Base-by-base conservation (phyloP, 108 stramenopile genomes). In the Mediolabrus comicus region DNA sequence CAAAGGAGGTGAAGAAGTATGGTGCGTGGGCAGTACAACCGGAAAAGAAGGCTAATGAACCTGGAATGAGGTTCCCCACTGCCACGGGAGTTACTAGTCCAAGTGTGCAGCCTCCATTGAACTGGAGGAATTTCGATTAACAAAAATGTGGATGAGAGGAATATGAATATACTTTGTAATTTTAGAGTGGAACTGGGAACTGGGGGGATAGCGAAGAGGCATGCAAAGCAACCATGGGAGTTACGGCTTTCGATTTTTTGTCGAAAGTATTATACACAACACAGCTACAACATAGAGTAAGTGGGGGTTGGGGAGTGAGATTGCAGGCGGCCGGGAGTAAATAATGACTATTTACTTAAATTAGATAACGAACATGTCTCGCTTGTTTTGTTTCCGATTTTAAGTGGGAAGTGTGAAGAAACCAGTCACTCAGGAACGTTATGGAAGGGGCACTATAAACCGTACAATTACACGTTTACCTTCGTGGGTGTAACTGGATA, bases 1-100 rank as follows among this genome's bases (percentile, higher is more conserved):
- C 36, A 26, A 80, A 73, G 71, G 92, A 93, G 79, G 87, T 89
- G 14, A 80, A 84, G 60, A 76, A 69, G 32, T 90, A 82, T 63
- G 87, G 87, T 0, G 72, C 77, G 32, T 71, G 67, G 67, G 54
- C 77, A 11, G 67, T 71, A 13, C 77, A 79, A 67, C 77, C 77
- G 49, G 77, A 79, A 30, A 30, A 69, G 24, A 59, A 33, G 67
- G 59, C 59, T 35, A 25, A 49, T 49, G 14, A 24, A 24, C 46
- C 24, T 38, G 62, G 53, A 28, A n/a, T 11, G 65, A 72, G 72
- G 36, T 79, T 74, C 59, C 77, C 77, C 17, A 46, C 53, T 32
- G 77, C 77, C 51, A 77, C 71, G 17, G 76, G 76, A 2, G 35
- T 62, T 31, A 53, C 56, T 29, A 72, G 71, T 72, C 64, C 71